Percentiles rank a stretch among this genome's conserved stretches.
phyloP scores from a whole-genome alignment of 352 stramenopile species.

The Hyaloperonospora arabidopsidis region DNA sequence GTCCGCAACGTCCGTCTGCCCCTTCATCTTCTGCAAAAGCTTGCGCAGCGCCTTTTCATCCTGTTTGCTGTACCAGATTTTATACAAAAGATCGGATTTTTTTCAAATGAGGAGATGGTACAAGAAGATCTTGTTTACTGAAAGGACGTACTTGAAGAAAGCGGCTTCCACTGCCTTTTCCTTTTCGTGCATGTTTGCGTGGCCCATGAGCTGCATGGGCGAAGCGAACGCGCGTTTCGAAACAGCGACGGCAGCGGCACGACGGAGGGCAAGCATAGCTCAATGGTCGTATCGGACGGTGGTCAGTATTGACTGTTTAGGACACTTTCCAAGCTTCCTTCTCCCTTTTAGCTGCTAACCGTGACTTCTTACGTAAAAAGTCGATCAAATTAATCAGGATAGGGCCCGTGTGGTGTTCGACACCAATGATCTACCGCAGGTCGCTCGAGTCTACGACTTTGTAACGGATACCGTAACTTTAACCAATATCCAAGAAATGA shows the following conservation, averaged over 20 bases:
- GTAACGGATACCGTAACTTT: too few species aligned
- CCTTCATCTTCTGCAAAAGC: slow-evolving; percentile 84
- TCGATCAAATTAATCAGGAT: background rate
- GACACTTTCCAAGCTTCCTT: too few species aligned
- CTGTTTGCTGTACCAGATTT: slow-evolving; percentile 50
- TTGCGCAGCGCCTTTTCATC: slow-evolving; percentile 82
- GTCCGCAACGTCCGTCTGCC: slow-evolving; percentile 63
- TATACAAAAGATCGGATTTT: too few species aligned
- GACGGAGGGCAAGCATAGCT: slow-evolving; percentile 60
- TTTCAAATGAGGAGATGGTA: too few species aligned
- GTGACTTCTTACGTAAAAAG: slow-evolving; percentile 32
- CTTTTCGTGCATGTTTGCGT: slow-evolving; percentile 53
- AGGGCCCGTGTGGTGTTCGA: too few species aligned
- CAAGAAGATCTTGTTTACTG: background rate
- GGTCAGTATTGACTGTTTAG: too few species aligned
- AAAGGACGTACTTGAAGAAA: slow-evolving; percentile 77
- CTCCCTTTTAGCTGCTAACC: too few species aligned
- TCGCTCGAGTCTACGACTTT: too few species aligned
- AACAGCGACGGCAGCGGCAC: slow-evolving; percentile 31
- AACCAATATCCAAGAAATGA: slow-evolving; percentile 1
- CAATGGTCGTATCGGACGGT: too few species aligned
- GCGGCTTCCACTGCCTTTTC: slow-evolving; percentile 65
- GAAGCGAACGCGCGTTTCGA: slow-evolving; percentile 45
- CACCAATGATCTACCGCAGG: background rate
- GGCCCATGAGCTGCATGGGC: slow-evolving; percentile 40